phyloP scores from a whole-genome alignment of 2,329 filamentous ascomycete species.

The Exophiala spinifera region DNA sequence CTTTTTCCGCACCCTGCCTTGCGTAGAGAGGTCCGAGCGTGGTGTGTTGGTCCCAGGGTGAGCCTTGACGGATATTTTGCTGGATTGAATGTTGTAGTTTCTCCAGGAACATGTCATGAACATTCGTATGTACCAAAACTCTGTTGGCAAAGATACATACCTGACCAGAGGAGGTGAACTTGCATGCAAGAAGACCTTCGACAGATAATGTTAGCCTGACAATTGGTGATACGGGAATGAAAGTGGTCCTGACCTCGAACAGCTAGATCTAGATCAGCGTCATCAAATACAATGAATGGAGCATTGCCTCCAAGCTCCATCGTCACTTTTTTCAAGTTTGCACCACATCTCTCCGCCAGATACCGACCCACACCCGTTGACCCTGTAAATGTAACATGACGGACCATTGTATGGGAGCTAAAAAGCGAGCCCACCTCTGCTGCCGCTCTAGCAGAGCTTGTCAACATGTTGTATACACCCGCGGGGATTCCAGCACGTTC shows the following conservation, averaged over 20 bases:
- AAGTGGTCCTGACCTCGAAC: constrained; percentile 49
- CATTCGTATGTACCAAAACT: constrained; percentile 77
- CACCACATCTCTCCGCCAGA: constrained; percentile 32
- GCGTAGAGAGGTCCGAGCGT: constrained; percentile 85
- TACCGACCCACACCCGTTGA: constrained; percentile 42
- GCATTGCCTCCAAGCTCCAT: constrained; percentile 45
- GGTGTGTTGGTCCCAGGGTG: constrained; percentile 70
- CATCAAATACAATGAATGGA: constrained; percentile 40
- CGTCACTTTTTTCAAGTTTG: constrained; percentile 41
- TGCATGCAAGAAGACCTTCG: constrained; percentile 18
- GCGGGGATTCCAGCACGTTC: constrained; percentile 39
- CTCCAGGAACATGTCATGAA: constrained; percentile 78
- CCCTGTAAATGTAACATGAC: constrained; percentile 32
- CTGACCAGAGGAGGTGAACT: constrained; percentile 63
- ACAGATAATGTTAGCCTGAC: no score
- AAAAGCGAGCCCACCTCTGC: constrained; percentile 54
- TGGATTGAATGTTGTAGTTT: constrained; percentile 63
- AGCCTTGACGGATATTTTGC: constrained; percentile 72
- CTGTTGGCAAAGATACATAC: constrained; percentile 89
- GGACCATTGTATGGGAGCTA: constrained; percentile 26
- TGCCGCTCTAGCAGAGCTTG: constrained; percentile 70
- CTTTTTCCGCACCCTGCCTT: constrained; percentile 67
- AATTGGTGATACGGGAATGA: not conserved
- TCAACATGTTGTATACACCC: constrained; percentile 69
- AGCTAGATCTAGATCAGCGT: constrained; percentile 59